Evolutionary conservation across 2,329 filamentous ascomycete species (phyloP), one percentile per base, ranked within the genome.

Genomic region (Fusarium fracticaudum): DNA sequence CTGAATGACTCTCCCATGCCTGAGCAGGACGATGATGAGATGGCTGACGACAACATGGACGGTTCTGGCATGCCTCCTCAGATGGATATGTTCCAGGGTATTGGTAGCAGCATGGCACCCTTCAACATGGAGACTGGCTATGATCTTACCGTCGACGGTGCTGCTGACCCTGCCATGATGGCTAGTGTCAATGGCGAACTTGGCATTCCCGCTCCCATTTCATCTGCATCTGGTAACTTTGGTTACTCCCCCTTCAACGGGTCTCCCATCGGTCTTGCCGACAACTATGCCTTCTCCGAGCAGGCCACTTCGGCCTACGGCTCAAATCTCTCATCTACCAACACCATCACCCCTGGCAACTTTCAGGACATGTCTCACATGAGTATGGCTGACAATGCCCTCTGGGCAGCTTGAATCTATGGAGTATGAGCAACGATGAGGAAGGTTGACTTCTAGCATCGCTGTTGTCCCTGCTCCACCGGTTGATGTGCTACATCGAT

Each of bases 1-100:
- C 83, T 85, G n/a, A 81, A 82, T 22, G 83, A 81, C 13, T 77
- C 84, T 20, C 69, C 79, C 14, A 76, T 76, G 50, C 72, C 80
- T 20, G 83, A 84, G 18, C 66, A 73, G 24, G 82, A 82, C 13
- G 78, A 78, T 29, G 81, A 81, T 11, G 76, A 79, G 2, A 76
- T 75, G 68, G 61, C n/a, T 4, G 75, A 78, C 38, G 43, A 60
- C 14, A 77, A 77, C 22, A 60, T 73, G 51, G 68, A 78, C 14
- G 76, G 67, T 20, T 54, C 70, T 26, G 43, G 64, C 37, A 44
- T 74, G 24, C 64, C 74, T 31, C 33, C 71, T 10, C 69, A 65
- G 29, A 61, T 77, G 53, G 67, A 76, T n/a, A 75, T 76, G 63
- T 77, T 76, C 41, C 69, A 74, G 7, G 76, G 76, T 31, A 78